phyloP scores from a whole-genome alignment of 108 stramenopile species.

The Cyclostephanos invisitatus region DNA sequence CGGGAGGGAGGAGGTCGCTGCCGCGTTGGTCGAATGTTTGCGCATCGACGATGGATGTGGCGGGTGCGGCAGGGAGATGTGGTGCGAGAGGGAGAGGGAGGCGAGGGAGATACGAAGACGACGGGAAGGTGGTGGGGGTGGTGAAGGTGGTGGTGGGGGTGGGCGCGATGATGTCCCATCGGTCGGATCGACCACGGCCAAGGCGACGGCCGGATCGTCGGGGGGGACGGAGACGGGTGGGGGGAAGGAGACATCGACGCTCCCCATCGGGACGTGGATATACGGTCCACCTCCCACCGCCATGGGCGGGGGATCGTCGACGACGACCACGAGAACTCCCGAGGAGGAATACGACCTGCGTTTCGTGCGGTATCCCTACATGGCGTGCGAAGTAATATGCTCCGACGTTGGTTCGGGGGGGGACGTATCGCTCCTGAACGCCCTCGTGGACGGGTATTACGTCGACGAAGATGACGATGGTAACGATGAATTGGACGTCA shows the following conservation, averaged over 20 bases:
- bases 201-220: constrained; percentile 7
- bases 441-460: constrained; percentile 67
- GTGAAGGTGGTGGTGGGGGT: no score
- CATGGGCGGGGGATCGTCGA: constrained; percentile 6
- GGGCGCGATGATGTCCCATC: no score
- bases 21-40: constrained; percentile 75
- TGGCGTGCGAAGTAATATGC: constrained; percentile 96
- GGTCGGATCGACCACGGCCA: no score
- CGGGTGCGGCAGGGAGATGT: constrained; percentile 11
- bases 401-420: constrained; percentile 73
- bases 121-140: no score
- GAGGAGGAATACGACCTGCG: constrained; percentile 50
- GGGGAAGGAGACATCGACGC: background rate
- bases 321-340: constrained; percentile 16
- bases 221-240: constrained; percentile 17
- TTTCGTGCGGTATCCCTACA: constrained; percentile 88
- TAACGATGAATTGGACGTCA: background rate
- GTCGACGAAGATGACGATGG: constrained; percentile 34
- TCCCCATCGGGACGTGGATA: background rate
- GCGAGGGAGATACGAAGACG: constrained; percentile 17
- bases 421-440: constrained; percentile 52
- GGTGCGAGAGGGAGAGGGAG: constrained; percentile 31
- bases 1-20: constrained; percentile 63
- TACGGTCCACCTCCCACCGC: no score
- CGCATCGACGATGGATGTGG: constrained; percentile 18